Evolutionary conservation across 2,329 filamentous ascomycete species (phyloP).

Genomic region (Lachnellula arida): DNA sequence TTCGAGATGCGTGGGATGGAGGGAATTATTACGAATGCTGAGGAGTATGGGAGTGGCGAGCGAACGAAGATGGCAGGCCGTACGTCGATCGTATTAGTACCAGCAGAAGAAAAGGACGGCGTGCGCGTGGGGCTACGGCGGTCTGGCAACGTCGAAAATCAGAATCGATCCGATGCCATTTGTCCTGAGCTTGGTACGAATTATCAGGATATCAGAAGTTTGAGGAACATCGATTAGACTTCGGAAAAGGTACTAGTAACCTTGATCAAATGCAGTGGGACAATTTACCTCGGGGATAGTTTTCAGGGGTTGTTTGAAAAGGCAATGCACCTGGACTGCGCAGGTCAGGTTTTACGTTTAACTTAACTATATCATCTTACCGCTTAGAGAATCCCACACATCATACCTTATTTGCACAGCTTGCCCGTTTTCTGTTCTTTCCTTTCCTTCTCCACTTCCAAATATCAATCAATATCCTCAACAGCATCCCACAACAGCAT

Average conservation of each 20-base stretch:
- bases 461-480: not conserved
- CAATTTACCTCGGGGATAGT: not conserved
- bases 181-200: not conserved
- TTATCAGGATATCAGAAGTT: not conserved
- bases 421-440: no score
- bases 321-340: not conserved
- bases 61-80: no score
- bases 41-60: not conserved
- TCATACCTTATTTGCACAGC: no score
- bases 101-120: no score
- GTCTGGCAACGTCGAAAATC: not conserved
- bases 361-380: no score
- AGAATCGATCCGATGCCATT: not conserved
- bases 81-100: no score
- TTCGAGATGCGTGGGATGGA: not conserved
- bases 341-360: no score
- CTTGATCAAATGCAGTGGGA: not conserved
- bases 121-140: no score
- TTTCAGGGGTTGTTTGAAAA: not conserved
- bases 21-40: not conserved
- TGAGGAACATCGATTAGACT: no score
- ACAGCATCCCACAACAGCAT: not conserved
- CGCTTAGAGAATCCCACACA: no score
- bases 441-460: not conserved
- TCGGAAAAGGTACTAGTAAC: no score